Base-by-base conservation (phyloP, 345 rosid species). In the Crucihimalaya himalaica region DNA sequence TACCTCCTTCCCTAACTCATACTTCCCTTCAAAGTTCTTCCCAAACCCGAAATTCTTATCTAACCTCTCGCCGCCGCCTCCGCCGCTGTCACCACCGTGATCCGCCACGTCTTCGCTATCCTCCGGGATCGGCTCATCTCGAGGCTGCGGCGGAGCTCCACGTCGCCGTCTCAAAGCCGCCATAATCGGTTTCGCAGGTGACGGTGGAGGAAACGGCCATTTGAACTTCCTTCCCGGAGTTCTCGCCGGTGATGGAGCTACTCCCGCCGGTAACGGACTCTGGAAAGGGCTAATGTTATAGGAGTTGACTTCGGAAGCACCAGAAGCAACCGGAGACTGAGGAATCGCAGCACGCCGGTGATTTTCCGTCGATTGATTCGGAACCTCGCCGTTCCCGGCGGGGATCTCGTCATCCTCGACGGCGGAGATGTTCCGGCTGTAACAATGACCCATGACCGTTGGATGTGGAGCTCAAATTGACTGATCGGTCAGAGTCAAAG, bases 131-230 rank as follows among this genome's bases (percentile, higher is more conserved):
- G 96, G 81, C 21, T 84, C 89, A 67, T 86, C 93, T 62, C 81
- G 84, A 20, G 89, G 84, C 75, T 83, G 72, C 73, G 40, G 78
- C 29, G 63, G 81, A 75, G 62, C 56, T 50, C 85, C 91, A n/a
- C 84, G 71, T 58, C 82, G 81, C 79, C 77, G 81, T 78, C 68
- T 84, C 79, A 89, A 83, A 66, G 91, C 92, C 35, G 88, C 78
- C 87, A 87, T 86, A 71, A 96, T 96, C 54, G 97, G 99, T 83
- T 88, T 90, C 5, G 98, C 99, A 21, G 98, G 99, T 1, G 99
- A 92, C 19, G 98, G 99, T 53, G 98, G 99, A 35, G 98, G 98
- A 25, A 96, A 83, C 6, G 99, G 99, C 92, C 92, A 89, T 72
- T 86, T 74, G 78, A 92, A 90, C 80, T 92, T 92, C 77, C 91